Evolutionary conservation across 805 yeast species (phyloP), one percentile per base, ranked within the genome.

Genomic region (Teunomyces pallodes): DNA sequence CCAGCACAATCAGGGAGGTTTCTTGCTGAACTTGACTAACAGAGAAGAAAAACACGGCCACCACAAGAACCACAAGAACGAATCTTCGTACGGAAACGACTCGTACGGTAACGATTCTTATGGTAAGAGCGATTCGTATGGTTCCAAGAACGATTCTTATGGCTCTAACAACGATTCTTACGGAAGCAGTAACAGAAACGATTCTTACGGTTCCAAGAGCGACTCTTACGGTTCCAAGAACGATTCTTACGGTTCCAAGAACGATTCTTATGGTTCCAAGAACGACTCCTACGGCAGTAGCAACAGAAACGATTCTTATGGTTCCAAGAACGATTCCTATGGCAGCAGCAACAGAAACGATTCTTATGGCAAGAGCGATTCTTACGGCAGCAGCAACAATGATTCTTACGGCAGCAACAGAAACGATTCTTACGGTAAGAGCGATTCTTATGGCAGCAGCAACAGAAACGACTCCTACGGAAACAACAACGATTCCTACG

Each of bases 1-100:
- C 44, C 29, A 45, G 14, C 44, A 44, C 26, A 9, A 32, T 8
- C 45, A 50, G 17, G 54, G 55, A n/a, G 49, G 51, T 7, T 36
- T 30, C 20, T 50, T 47, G 28, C 12, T 36, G 38, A 44, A 36
- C 36, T 45, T 48, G 36, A 49, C 48, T 5, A 38, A 36, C 30
- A 48, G 46, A 32, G 46, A 48, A 17, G 50, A 49, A 29, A 20
- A 20, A 4, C 24, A 20, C 24, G 24, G 24, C 6, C 24, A 20
- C 24, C 49, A 51, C 33, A 30, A 46, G 13, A 36, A 43, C 17
- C 36, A 44, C 17, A 49, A 46, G 7, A 47, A 48, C 4, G 44
- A 45, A 5, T 42, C 42, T 3, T 53, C 47, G 6, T 46, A 33
- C 5, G 49, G 52, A 13, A 31, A 45, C 24, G 53, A 52, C 5